Percentiles rank a stretch among this genome's conserved stretches.
Evolutionary conservation across 2,329 filamentous ascomycete genomes (phyloP).

Genomic region (Cladosporium sp.): DNA sequence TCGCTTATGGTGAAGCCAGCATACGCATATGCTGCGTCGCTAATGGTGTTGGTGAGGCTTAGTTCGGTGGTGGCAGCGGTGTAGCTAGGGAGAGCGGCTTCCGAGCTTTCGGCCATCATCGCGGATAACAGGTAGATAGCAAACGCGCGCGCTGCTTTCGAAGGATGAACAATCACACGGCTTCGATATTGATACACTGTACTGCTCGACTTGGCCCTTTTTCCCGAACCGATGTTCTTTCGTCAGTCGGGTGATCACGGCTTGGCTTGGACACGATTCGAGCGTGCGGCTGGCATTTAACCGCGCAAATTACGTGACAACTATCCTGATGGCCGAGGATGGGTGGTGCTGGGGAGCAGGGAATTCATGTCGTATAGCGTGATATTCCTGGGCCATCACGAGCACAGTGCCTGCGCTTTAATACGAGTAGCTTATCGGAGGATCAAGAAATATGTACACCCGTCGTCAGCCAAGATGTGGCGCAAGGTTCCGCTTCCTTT

Average conservation of each 20-base stretch:
- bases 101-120: background rate
- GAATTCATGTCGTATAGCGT: background rate
- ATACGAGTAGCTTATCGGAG: background rate
- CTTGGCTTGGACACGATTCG: background rate
- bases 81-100: slow-evolving; percentile 15
- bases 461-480: background rate
- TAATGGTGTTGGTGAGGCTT: background rate
- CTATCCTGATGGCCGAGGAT: background rate
- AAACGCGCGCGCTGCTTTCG: background rate
- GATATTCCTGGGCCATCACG: background rate
- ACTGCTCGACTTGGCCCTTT: background rate
- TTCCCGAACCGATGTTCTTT: background rate
- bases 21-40: background rate
- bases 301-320: slow-evolving; percentile 8
- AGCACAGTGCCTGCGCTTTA: background rate
- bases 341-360: background rate
- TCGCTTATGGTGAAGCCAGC: slow-evolving; percentile 17
- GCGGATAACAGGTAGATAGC: background rate
- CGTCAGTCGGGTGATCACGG: slow-evolving; percentile 6
- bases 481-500: background rate
- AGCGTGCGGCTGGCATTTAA: background rate
- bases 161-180: background rate
- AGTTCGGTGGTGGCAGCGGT: slow-evolving; percentile 8
- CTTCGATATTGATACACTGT: background rate
- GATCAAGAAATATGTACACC: background rate